phyloP scores from a whole-genome alignment of 1,284 basidiomycete species.

The Boletus semigastroideus region DNA sequence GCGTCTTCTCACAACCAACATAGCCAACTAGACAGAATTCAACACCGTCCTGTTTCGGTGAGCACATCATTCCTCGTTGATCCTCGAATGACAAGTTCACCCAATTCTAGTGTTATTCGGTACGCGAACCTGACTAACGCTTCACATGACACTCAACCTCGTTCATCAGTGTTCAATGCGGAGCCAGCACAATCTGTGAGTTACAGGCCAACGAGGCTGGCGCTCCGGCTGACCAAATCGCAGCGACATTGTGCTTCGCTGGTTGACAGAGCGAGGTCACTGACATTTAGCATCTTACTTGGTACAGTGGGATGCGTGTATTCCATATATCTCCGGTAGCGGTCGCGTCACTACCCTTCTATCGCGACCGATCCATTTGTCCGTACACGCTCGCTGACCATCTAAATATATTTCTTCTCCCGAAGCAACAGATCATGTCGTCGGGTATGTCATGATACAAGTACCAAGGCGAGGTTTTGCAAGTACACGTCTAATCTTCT shows the following conservation, averaged over 20 bases:
- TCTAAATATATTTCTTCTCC: neutral
- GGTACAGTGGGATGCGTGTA: neutral
- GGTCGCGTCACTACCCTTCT: neutral
- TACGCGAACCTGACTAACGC: conserved; percentile 35
- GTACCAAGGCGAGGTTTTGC: neutral
- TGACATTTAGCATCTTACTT: conserved; percentile 35
- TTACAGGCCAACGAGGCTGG: neutral
- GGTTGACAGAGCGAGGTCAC: conserved; percentile 66
- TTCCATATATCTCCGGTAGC: neutral
- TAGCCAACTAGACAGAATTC: conserved; percentile 80
- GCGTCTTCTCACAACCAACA: conserved; percentile 1
- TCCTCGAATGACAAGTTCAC: neutral
- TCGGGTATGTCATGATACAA: neutral
- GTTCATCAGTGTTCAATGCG: conserved; percentile 82
- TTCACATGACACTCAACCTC: conserved; percentile 2
- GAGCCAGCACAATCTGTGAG: conserved; percentile 88
- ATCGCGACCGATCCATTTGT: neutral
- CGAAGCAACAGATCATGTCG: neutral
- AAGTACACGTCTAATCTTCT: conserved; percentile 21
- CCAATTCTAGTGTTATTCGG: conserved; percentile 69
- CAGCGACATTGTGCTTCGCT: conserved; percentile 74
- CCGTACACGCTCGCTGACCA: conserved; percentile 1
- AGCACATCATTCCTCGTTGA: conserved; percentile 33
- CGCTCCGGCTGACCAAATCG: conserved; percentile 7
- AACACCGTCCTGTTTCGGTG: conserved; percentile 84